Percentiles rank a stretch among this genome's conserved stretches.
Evolutionary conservation across 164 flowering plant genomes (phyloP).

Genomic region (Kalanchoe fedtschenkoi): DNA sequence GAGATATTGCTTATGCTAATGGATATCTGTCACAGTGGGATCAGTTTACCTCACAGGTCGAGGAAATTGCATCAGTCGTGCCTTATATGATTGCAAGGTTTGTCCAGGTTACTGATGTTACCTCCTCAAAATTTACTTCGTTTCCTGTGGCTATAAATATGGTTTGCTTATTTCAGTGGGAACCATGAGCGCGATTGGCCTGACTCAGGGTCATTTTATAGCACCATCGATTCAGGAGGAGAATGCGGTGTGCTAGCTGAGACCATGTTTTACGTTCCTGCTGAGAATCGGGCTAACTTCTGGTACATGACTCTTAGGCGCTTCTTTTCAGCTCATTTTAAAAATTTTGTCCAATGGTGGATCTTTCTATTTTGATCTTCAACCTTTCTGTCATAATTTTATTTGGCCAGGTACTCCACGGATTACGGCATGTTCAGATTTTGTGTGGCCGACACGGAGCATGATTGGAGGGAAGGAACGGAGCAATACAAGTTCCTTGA

Average conservation of each 20-base stretch:
- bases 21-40: conserved; percentile 79
- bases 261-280: conserved; percentile 55
- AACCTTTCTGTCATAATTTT: neutral
- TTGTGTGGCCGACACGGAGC: conserved; percentile 86
- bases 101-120: neutral
- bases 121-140: neutral
- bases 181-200: conserved; percentile 84
- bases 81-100: conserved; percentile 70
- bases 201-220: conserved; percentile 54
- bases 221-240: conserved; percentile 54
- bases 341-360: neutral
- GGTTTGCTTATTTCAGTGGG: conserved; percentile 33
- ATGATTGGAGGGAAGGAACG: conserved; percentile 90
- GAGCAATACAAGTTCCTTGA: conserved; percentile 85
- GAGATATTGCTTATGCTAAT: conserved; percentile 59
- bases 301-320: conserved; percentile 27
- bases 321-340: neutral
- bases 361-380: neutral
- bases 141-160: neutral
- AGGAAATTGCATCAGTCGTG: conserved; percentile 60
- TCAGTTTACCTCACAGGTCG: conserved; percentile 60
- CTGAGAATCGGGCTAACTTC: conserved; percentile 57
- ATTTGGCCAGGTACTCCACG: conserved; percentile 62
- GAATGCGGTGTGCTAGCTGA: conserved; percentile 65
- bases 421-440: conserved; percentile 95